phyloP scores from a whole-genome alignment of 2,329 filamentous ascomycete genomes.

The Penicillium nordicum region DNA sequence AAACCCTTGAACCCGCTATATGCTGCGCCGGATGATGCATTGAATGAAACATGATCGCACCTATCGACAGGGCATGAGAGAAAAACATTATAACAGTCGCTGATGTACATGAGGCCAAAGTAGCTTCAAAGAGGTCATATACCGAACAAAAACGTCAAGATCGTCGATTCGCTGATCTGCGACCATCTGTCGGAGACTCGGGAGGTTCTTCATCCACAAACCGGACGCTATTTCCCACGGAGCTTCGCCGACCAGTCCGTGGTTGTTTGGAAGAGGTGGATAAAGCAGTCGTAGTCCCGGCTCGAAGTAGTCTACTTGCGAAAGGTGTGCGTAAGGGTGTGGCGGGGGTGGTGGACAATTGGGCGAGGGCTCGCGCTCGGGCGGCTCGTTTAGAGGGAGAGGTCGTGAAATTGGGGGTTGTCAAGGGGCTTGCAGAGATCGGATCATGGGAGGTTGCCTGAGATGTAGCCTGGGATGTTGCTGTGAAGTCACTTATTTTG shows the following conservation, averaged over 20 bases:
- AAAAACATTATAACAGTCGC: slow-evolving; percentile 15
- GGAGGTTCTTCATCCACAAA: slow-evolving; percentile 41
- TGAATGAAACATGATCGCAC: slow-evolving; percentile 14
- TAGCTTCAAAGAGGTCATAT: slow-evolving; percentile 9
- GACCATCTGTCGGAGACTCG: slow-evolving; percentile 40
- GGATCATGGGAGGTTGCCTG: slow-evolving; percentile 26
- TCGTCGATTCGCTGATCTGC: slow-evolving; percentile 35
- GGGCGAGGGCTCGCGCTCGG: slow-evolving; percentile 40
- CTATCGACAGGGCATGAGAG: slow-evolving; percentile 11
- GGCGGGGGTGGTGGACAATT: slow-evolving; percentile 45
- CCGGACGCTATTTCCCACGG: slow-evolving; percentile 39
- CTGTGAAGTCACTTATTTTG: slow-evolving; percentile 35
- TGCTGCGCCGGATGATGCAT: slow-evolving; percentile 26
- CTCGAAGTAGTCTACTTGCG: slow-evolving; percentile 37
- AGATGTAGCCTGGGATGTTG: slow-evolving; percentile 16
- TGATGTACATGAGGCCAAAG: slow-evolving; percentile 17
- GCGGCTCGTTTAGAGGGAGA: slow-evolving; percentile 48
- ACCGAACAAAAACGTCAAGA: slow-evolving; percentile 17
- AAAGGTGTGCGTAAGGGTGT: slow-evolving; percentile 46
- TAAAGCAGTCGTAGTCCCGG: slow-evolving; percentile 20
- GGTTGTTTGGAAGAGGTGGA: slow-evolving; percentile 25
- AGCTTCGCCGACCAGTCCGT: slow-evolving; percentile 26
- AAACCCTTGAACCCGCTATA: slow-evolving; percentile 17
- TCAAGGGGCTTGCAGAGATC: slow-evolving; percentile 35
- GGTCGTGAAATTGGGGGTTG: slow-evolving; percentile 43